A percentile compares a stretch with the other conserved stretches of the same genome.
Conservation (phyloP, 2,329 filamentous ascomycete genomes). For the Ascochyta viciae-villosae region DNA sequence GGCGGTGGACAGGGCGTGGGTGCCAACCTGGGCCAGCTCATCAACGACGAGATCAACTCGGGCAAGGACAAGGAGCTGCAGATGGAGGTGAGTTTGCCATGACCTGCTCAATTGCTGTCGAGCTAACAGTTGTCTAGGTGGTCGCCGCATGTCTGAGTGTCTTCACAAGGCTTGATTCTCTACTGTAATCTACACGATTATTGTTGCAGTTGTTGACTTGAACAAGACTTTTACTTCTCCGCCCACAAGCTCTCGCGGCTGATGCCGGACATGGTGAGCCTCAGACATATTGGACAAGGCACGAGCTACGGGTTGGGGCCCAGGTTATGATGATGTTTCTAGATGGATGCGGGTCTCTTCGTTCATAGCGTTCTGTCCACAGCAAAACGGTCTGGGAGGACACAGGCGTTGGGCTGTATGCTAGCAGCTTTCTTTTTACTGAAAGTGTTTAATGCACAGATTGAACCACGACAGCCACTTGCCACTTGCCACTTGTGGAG, state of each 20-base stretch:
- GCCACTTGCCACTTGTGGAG: not conserved
- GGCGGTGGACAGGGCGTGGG: conserved; percentile 83
- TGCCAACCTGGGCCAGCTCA: conserved; percentile 87
- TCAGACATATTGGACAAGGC: conserved; percentile 6
- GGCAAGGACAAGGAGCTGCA: conserved; percentile 94
- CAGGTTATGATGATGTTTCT: conserved; percentile 10
- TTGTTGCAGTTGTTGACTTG: conserved; percentile 19
- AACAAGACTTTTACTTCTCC: not conserved
- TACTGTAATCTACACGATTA: conserved; percentile 67
- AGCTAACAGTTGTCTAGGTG: conserved; percentile 56
- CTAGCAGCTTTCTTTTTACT: conserved; percentile 32
- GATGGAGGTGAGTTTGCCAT: conserved; percentile 73
- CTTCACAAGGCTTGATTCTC: conserved; percentile 94
- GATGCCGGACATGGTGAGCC: not conserved
- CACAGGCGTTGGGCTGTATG: conserved; percentile 33
- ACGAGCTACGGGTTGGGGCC: not conserved
- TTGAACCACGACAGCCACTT: not conserved
- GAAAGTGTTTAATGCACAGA: conserved; percentile 21
- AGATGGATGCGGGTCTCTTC: conserved; percentile 18
- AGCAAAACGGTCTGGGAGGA: conserved; percentile 29
- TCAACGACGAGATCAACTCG: conserved; percentile 84
- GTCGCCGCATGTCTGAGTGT: conserved; percentile 96
- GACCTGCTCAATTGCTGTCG: not conserved
- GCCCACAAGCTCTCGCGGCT: not conserved
- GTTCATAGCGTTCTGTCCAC: conserved; percentile 42